Evolutionary conservation across 2,329 filamentous ascomycete genomes (phyloP).

Genomic region (Arthrobotrys sphaeroides): DNA sequence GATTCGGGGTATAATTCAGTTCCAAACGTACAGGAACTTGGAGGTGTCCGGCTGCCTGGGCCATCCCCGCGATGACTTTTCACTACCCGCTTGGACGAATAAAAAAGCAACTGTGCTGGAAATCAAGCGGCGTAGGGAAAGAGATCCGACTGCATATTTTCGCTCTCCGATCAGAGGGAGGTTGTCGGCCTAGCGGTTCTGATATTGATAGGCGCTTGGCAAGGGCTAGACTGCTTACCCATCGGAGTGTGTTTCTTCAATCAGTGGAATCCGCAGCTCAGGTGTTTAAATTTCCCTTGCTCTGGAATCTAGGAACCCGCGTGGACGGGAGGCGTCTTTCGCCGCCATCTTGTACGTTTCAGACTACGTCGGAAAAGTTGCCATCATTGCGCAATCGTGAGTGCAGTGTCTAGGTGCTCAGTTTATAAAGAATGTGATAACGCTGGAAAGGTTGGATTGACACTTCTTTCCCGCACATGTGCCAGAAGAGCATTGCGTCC

Average conservation of each 20-base stretch:
- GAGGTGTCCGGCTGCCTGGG: conserved; percentile 1
- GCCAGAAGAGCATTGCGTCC: neutral
- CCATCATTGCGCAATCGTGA: conserved; percentile 51
- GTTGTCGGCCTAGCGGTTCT: conserved; percentile 31
- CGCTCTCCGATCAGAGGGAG: conserved; percentile 6
- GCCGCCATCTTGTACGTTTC: neutral
- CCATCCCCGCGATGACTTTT: neutral
- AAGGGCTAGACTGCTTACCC: neutral
- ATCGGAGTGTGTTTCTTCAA: neutral
- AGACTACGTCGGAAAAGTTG: conserved; percentile 10
- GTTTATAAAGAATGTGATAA: conserved; percentile 32
- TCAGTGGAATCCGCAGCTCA: conserved; percentile 6
- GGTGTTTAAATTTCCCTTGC: neutral
- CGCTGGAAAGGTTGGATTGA: neutral
- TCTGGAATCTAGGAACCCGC: conserved; percentile 12
- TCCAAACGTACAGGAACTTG: neutral
- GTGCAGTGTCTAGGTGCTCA: no score
- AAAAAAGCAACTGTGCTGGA: conserved; percentile 12
- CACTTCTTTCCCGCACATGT: neutral
- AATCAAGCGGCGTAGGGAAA: conserved; percentile 11
- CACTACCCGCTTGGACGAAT: neutral
- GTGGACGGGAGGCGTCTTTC: neutral
- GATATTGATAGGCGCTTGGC: conserved; percentile 40
- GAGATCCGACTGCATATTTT: conserved; percentile 26
- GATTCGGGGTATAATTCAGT: conserved; percentile 10